Percentiles rank a stretch among this genome's conserved stretches.
Conservation (phyloP, 257 asterid species). For the Nicotiana tomentosiformis region DNA sequence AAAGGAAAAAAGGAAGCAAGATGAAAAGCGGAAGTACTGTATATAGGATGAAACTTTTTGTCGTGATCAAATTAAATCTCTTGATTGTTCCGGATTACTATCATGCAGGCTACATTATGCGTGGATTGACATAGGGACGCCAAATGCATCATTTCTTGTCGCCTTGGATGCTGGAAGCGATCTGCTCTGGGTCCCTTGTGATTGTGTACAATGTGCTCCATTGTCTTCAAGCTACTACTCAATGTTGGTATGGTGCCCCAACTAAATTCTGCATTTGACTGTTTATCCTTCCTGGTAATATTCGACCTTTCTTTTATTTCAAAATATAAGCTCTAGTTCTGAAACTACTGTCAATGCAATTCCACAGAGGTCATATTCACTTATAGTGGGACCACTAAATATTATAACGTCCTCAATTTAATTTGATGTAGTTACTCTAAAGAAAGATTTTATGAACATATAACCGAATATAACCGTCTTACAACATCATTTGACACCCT, state of each 20-base stretch:
- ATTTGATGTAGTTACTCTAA: background rate
- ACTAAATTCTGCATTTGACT: conserved; percentile 5
- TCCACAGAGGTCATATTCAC: background rate
- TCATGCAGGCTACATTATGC: conserved; percentile 70
- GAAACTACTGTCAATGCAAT: background rate
- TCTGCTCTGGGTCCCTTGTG: conserved; percentile 81
- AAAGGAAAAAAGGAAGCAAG: background rate
- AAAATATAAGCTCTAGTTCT: conserved; percentile 8
- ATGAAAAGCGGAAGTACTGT: background rate
- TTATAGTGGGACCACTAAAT: background rate
- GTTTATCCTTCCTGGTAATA: background rate
- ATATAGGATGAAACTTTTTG: background rate
- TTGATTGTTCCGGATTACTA: conserved; percentile 1
- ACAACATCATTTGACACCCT: background rate
- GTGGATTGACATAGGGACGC: conserved; percentile 80
- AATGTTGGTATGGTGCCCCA: conserved; percentile 53
- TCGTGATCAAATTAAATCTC: background rate
- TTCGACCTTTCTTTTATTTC: conserved; percentile 6
- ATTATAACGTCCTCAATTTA: background rate
- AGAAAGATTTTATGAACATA: background rate
- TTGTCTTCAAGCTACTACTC: conserved; percentile 55
- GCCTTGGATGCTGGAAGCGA: conserved; percentile 91
- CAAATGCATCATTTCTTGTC: conserved; percentile 69
- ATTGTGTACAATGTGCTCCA: conserved; percentile 71
- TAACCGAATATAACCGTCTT: background rate